A percentile compares a stretch with the other conserved stretches of the same genome.
Conservation (phyloP, 441 rosid species). For the Erodium chrysanthum region DNA sequence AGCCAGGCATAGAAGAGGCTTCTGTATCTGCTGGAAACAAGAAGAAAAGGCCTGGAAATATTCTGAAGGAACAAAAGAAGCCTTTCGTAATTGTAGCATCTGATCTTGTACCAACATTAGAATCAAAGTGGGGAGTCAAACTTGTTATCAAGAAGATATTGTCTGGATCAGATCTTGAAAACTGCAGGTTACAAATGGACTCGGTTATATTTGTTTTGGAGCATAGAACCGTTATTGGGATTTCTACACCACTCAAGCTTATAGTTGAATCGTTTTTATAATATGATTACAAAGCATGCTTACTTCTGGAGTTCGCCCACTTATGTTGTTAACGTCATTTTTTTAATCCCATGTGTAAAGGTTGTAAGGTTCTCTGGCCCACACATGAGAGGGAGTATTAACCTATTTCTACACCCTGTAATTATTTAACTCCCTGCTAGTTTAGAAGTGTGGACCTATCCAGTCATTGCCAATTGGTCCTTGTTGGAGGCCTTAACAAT, state of each 20-base stretch:
- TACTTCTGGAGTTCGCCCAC: neutral
- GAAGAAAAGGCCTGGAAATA: conserved; percentile 44
- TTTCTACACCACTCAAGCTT: neutral
- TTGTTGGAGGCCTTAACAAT: conserved; percentile 5
- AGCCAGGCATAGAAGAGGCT: conserved; percentile 36
- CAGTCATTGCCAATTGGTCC: neutral
- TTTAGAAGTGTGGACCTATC: neutral
- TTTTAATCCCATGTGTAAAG: neutral
- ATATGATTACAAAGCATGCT: neutral
- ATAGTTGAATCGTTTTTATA: neutral
- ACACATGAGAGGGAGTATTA: neutral
- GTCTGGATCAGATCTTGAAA: conserved; percentile 78
- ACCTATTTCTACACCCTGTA: neutral
- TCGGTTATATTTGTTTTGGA: neutral
- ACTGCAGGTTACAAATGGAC: conserved; percentile 58
- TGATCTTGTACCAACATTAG: conserved; percentile 71
- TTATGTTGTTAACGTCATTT: neutral
- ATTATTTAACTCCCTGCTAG: neutral
- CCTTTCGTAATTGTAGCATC: conserved; percentile 62
- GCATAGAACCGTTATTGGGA: neutral
- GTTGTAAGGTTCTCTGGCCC: neutral
- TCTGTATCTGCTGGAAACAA: conserved; percentile 35
- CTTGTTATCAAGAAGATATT: conserved; percentile 58
- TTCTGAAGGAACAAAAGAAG: conserved; percentile 52
- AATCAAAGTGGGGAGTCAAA: conserved; percentile 73